These are phyloP conservation scores for Quercus parvula DNA, from an alignment of 306 rosid genomes.

Conservation along the genomic window DNA sequence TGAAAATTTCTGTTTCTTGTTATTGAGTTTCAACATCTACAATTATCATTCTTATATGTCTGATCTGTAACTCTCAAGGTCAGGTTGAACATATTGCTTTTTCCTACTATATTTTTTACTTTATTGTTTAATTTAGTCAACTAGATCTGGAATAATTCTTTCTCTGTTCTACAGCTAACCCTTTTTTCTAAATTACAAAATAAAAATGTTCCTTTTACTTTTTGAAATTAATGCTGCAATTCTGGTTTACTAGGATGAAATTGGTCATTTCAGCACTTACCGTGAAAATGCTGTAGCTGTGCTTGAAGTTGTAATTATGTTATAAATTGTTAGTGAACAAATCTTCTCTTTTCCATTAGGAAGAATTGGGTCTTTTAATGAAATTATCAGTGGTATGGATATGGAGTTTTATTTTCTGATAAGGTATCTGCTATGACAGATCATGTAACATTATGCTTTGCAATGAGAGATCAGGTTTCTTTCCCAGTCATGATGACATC, in stretches of 20 bases:
- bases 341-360: not conserved
- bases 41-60: not conserved
- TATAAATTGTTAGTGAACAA: not conserved
- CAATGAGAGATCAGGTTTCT: not conserved
- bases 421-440: not conserved
- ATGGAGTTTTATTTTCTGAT: not conserved
- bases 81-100: not conserved
- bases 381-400: not conserved
- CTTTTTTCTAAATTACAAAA: not conserved
- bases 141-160: slow-evolving; percentile 31
- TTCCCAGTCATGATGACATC: not conserved
- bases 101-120: not conserved
- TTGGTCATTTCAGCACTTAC: slow-evolving; percentile 7
- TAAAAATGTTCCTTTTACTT: not conserved
- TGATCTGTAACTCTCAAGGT: not conserved
- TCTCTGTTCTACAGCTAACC: not conserved
- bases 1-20: not conserved
- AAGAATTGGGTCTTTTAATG: too few relatives aligned
- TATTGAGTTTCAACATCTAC: not conserved
- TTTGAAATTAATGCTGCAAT: slow-evolving; percentile 5
- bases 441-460: not conserved
- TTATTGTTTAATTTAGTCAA: not conserved
- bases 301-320: not conserved
- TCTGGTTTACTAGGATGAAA: not conserved
- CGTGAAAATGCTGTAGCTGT: not conserved